Evolutionary conservation across 805 yeast species (phyloP), one percentile per base, ranked within the genome.

Genomic region (Cyberlindnera veronae): DNA sequence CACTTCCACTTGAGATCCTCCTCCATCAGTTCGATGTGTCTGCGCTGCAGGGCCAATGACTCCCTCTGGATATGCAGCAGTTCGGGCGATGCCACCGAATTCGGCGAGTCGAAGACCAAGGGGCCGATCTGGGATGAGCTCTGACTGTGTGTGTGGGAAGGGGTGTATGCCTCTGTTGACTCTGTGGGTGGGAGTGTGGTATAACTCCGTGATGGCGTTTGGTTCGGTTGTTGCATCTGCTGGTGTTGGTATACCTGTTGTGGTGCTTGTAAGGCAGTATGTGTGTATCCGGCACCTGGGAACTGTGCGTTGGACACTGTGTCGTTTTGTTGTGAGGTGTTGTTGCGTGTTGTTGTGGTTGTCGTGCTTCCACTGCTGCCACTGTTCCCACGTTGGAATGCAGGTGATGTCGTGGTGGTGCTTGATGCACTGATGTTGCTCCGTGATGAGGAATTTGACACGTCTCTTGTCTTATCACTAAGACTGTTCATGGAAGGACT

Each of bases 1-100:
- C 32, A 23, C n/a, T 44, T 42, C 39, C 47, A 31, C 17, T 28
- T 27, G 10, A 44, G n/a, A 8, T 47, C 49, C 22, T 42, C 23
- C 26, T 41, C 39, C 40, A 44, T 11, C 9, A 45, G 38, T 5
- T 22, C 40, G 16, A 41, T 17, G 4, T 35, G 42, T 18, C 45
- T 17, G 27, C 18, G 34, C 15, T 41, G 45, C 6, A 31, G 20
- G n/a, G 29, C 34, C 15, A 44, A 15, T 15, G 38, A 12, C 9
- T 41, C 34, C 29, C 23, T 21, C 6, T 36, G 37, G 3, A 36
- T 7, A 8, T 32, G 21, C 11, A 34, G 27, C 24, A 28, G n/a
- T 17, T 38, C 41, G 3, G 24, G 22, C 3, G 12, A 22, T 13
- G n/a, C 32, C 15, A 14, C 19, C 10, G 18, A 8, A 12, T 7